phyloP scores from a whole-genome alignment of 2,329 filamentous ascomycete species.

The Colletotrichum tropicicola region DNA sequence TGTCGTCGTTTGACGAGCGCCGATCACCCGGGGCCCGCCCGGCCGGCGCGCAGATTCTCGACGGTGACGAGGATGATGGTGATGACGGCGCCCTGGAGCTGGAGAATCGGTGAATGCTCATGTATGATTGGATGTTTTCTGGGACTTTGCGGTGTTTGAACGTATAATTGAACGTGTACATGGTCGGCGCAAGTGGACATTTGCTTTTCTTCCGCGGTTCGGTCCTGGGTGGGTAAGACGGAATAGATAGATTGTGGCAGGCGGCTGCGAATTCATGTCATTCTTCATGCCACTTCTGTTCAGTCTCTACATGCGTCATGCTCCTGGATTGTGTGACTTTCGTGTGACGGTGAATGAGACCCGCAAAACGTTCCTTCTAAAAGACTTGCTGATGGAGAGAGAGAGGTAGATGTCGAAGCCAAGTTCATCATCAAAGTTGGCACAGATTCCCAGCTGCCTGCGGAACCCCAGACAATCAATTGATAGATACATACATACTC shows the following conservation, averaged over 20 bases:
- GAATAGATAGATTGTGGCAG: conserved; percentile 4
- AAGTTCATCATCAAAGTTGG: no score
- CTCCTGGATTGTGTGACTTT: no score
- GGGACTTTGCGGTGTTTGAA: neutral
- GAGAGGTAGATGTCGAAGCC: no score
- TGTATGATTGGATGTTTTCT: neutral
- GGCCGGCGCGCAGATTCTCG: conserved; percentile 43
- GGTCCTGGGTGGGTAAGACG: neutral
- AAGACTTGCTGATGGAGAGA: no score
- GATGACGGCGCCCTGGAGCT: conserved; percentile 54
- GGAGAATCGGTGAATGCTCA: conserved; percentile 43
- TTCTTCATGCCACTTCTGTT: neutral
- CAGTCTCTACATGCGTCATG: neutral
- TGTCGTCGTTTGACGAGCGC: conserved; percentile 52
- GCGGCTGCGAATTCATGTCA: neutral
- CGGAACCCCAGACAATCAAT: no score
- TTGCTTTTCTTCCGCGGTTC: neutral
- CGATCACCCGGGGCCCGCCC: conserved; percentile 46
- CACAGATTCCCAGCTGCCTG: no score
- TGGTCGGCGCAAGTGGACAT: conserved; percentile 16
- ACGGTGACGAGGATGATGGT: conserved; percentile 51
- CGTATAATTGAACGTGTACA: neutral
- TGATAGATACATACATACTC: no score
- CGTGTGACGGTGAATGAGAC: no score
- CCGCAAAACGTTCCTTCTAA: no score